Conservation (phyloP, 2,329 filamentous ascomycete genomes). For the Cyclaneusma minus region DNA sequence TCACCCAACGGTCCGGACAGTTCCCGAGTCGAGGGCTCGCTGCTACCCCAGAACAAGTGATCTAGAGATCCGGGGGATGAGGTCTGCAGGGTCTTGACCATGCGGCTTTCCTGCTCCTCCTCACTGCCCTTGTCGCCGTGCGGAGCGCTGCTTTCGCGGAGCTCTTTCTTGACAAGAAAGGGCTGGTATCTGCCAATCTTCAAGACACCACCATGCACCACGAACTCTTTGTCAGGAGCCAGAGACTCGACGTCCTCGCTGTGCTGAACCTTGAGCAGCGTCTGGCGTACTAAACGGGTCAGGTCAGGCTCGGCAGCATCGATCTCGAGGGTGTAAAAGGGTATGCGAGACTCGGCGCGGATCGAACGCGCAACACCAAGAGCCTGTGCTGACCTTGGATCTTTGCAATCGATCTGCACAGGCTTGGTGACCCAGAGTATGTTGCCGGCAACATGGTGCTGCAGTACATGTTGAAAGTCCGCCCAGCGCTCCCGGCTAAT, state of each 20-base stretch:
- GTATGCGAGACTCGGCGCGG: conserved; percentile 9
- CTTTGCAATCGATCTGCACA: conserved; percentile 9
- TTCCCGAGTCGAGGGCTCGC: no score
- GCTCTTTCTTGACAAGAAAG: conserved; percentile 5
- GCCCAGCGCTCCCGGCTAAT: conserved; percentile 6
- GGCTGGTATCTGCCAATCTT: conserved; percentile 13
- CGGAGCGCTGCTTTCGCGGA: conserved; percentile 3
- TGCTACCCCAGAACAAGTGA: no score
- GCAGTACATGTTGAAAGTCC: conserved; percentile 6
- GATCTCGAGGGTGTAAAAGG: conserved; percentile 12
- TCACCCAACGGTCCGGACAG: conserved; percentile 2
- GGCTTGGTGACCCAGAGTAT: conserved; percentile 10
- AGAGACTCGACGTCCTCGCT: conserved; percentile 2
- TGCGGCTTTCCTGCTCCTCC: conserved; percentile 5
- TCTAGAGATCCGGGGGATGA: no score
- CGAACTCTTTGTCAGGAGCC: conserved; percentile 16
- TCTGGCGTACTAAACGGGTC: conserved; percentile 5
- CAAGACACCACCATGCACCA: conserved; percentile 9
- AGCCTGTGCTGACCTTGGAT: conserved; percentile 10
- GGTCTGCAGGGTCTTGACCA: conserved; percentile 7
- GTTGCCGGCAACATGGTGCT: not conserved
- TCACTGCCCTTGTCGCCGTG: conserved; percentile 1
- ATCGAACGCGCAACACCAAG: conserved; percentile 12
- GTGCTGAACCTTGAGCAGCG: conserved; percentile 5
- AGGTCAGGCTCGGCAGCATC: conserved; percentile 5